Evolutionary conservation across 768 basidiomycete genomes (phyloP).

Genomic region (Podaxis sp.): DNA sequence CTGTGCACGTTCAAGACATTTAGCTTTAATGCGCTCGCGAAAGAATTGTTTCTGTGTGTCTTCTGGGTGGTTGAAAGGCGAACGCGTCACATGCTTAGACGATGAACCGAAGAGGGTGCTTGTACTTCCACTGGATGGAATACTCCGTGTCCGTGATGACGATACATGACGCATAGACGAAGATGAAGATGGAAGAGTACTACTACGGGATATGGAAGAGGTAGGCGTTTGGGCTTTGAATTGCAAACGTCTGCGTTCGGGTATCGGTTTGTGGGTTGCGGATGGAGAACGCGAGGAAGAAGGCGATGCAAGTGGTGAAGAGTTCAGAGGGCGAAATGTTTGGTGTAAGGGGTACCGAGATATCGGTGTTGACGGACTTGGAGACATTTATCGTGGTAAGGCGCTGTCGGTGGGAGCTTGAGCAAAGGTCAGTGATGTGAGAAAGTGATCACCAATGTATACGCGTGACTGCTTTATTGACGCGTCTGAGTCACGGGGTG

Average conservation of each 20-base stretch:
- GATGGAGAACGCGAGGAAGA: slow-evolving; percentile 36
- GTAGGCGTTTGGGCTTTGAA: slow-evolving; percentile 5
- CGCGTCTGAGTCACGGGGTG: slow-evolving; percentile 10
- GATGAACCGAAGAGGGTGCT: slow-evolving; percentile 12
- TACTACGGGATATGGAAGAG: background rate
- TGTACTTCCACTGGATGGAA: slow-evolving; percentile 16
- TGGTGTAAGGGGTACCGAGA: slow-evolving; percentile 26
- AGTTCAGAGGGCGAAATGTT: slow-evolving; percentile 33
- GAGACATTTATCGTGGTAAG: background rate
- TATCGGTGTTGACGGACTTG: slow-evolving; percentile 31
- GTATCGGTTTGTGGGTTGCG: slow-evolving; percentile 21
- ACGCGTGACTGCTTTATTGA: slow-evolving; percentile 10
- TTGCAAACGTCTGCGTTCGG: slow-evolving; percentile 1
- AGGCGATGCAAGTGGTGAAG: slow-evolving; percentile 51
- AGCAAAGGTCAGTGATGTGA: background rate
- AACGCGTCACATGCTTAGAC: background rate
- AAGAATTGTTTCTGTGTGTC: slow-evolving; percentile 52
- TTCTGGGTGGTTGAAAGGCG: slow-evolving; percentile 21
- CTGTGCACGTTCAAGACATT: slow-evolving; percentile 58
- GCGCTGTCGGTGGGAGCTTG: background rate
- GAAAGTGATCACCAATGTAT: background rate
- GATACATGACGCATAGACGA: background rate
- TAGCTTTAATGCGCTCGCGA: slow-evolving; percentile 54
- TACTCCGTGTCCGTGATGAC: background rate
- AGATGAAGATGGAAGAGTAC: slow-evolving; percentile 23